phyloP scores from a whole-genome alignment of 192 early-diverging fungal genomes.

The Coemansia sp. region DNA sequence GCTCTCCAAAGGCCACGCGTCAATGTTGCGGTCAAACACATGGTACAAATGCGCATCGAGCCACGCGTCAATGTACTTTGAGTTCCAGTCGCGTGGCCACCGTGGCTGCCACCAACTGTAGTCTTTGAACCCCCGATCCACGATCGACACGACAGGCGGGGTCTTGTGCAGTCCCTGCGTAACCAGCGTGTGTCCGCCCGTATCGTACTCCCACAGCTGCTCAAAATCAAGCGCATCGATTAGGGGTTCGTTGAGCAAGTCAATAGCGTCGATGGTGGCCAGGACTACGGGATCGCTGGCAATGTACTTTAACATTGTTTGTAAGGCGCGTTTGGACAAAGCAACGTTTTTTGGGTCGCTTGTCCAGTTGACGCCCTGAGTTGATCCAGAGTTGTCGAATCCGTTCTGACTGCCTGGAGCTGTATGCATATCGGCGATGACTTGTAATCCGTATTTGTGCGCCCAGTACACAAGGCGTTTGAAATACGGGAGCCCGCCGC shows the following conservation, averaged over 20 bases:
- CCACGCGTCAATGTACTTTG: slow-evolving; percentile 41
- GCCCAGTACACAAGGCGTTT: slow-evolving; percentile 57
- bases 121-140: slow-evolving; percentile 54
- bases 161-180: slow-evolving; percentile 23
- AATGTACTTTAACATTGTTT: slow-evolving; percentile 59
- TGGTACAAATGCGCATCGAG: slow-evolving; percentile 57
- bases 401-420: slow-evolving; percentile 64
- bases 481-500: slow-evolving; percentile 49
- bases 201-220: slow-evolving; percentile 54
- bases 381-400: slow-evolving; percentile 58
- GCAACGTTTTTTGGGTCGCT: slow-evolving; percentile 49
- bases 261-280: slow-evolving; percentile 42
- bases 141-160: slow-evolving; percentile 42
- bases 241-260: slow-evolving; percentile 50
- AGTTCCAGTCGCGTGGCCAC: slow-evolving; percentile 52
- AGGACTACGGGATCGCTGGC: slow-evolving; percentile 42
- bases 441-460: slow-evolving; percentile 54
- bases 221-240: slow-evolving; percentile 47
- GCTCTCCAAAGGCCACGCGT: slow-evolving; percentile 34
- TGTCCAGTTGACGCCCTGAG: slow-evolving; percentile 54
- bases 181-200: slow-evolving; percentile 42
- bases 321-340: slow-evolving; percentile 55
- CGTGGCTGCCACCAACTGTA: slow-evolving; percentile 52
- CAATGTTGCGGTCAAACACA: slow-evolving; percentile 52
- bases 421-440: slow-evolving; percentile 61